Base-by-base conservation (phyloP, 2,329 filamentous ascomycete genomes). In the Alternaria consortialis region DNA sequence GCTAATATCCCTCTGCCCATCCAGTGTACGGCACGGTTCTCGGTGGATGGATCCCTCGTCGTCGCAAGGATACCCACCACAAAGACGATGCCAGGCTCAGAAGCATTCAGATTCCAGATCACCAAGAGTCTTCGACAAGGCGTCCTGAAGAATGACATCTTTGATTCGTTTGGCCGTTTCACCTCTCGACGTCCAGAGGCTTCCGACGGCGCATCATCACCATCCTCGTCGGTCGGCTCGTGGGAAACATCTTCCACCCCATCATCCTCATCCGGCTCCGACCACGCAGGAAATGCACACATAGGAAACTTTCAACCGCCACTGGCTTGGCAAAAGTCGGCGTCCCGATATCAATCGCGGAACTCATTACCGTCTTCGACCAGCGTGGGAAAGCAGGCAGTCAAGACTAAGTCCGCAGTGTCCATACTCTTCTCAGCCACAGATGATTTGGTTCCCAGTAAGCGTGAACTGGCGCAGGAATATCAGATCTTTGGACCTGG, bases 401-500 rank as follows among this genome's bases (percentile, higher is more conserved):
- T 58, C n/a, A 78, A 82, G 54, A 79, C 84, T 2, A 91, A 90
- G 68, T 93, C 94, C 63, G 83, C 91, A 23, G 81, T 98, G 20
- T 88, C 88, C 1, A 88, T 97, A 39, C 85, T 94, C 71, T 85
- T 92, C 36, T 68, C 71, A 64, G 61, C 70, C 63, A 76, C 96
- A 27, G 86, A 87, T 9, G 82, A 86, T 48, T 77, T 93, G 12
- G 80, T 97, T n/a, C 94, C 94, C 0, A 91, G 92, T 3, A 95
- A 93, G 76, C 85, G 85, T 60, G 85, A 88, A 56, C 85, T 97
- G 63, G 95, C 93, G 2, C 83, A 88, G 58, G 87, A 91, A 66
- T 99, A 98, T 78, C 86, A 86, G 25, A 91, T 97, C 13, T 94
- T 95, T 75, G 93, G 93, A 4, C 88, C 93, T 62, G 90, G 91